Conservation (phyloP, 257 asterid genomes). For the Anisodus acutangulus region DNA sequence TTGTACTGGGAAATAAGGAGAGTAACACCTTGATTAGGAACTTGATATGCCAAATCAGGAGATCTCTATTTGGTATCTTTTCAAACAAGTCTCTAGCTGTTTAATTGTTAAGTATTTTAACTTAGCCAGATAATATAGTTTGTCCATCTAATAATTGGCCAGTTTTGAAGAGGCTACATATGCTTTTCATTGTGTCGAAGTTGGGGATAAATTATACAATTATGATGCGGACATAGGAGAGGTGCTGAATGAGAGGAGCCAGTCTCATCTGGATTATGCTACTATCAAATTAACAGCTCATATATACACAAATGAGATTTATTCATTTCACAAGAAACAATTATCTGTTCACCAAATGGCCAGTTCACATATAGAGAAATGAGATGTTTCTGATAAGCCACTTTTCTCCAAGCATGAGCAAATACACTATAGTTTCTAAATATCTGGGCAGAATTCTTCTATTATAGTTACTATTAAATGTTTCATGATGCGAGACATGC, state of each 20-base stretch:
- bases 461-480: neutral
- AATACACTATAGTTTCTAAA: neutral
- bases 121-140: neutral
- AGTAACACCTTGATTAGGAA: no score
- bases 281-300: neutral
- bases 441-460: neutral
- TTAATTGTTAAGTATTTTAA: slow-evolving; percentile 17
- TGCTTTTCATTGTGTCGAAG: neutral
- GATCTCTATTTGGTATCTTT: slow-evolving; percentile 7
- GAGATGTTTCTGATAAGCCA: neutral
- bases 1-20: neutral
- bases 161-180: neutral
- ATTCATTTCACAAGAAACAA: neutral
- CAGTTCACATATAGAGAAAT: slow-evolving; percentile 9
- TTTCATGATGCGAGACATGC: neutral
- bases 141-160: neutral
- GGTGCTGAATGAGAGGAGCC: neutral
- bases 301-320: neutral
- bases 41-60: slow-evolving; percentile 11
- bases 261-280: neutral
- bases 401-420: neutral
- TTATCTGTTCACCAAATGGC: neutral
- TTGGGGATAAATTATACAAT: neutral
- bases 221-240: neutral
- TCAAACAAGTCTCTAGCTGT: slow-evolving; percentile 18